Percentiles rank a stretch among this genome's conserved stretches.
Evolutionary conservation across 345 rosid genomes (phyloP).

Genomic region (Trapa bicornis): DNA sequence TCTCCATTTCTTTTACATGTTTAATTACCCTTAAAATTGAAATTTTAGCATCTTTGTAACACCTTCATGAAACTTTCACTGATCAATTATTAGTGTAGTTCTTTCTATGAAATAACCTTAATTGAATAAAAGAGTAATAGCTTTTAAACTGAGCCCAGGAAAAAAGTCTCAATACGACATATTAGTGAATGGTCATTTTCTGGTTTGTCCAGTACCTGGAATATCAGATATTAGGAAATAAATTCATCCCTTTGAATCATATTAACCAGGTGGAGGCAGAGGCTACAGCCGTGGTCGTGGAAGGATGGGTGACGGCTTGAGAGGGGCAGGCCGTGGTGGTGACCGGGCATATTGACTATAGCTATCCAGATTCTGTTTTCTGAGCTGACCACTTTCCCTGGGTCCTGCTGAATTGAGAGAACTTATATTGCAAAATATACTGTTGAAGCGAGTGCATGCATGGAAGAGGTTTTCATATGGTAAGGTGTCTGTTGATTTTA

Average conservation of each 20-base stretch:
- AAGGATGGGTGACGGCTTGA: slow-evolving; percentile 48
- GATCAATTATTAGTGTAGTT: neutral
- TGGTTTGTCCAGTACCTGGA: neutral
- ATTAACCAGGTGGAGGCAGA: slow-evolving; percentile 19
- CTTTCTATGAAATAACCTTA: neutral
- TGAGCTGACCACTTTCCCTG: slow-evolving; percentile 1
- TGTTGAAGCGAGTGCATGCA: neutral
- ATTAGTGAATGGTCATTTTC: neutral
- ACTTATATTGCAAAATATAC: neutral
- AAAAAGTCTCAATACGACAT: neutral
- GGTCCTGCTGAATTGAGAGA: neutral
- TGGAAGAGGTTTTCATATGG: neutral
- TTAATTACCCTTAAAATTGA: neutral
- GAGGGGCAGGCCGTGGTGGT: slow-evolving; percentile 31
- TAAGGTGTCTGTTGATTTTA: neutral
- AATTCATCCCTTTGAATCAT: neutral
- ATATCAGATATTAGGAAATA: neutral
- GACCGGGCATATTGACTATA: slow-evolving; percentile 19
- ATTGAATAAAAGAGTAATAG: neutral
- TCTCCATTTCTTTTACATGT: neutral
- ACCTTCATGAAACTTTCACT: neutral
- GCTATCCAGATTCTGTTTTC: neutral
- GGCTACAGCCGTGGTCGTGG: slow-evolving; percentile 31
- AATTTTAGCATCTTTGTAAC: neutral
- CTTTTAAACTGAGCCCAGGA: neutral